Conservation (phyloP, 1,284 basidiomycete species). For the Malassezia yamatoensis region DNA sequence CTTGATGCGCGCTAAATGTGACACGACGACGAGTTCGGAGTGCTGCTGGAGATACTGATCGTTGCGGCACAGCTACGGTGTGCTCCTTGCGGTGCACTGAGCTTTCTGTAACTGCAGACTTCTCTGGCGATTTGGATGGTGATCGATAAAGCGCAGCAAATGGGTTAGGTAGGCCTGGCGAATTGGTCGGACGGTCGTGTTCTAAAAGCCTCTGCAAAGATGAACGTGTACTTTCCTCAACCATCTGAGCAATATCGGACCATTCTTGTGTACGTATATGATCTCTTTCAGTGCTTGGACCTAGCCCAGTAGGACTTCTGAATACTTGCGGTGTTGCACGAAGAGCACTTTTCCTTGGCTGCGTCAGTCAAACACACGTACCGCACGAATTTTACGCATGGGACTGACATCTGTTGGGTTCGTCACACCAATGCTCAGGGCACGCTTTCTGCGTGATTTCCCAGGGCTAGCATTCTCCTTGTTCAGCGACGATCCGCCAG, state of each 20-base stretch:
- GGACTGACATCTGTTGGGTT: not conserved
- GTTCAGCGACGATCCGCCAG: not conserved
- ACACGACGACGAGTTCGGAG: slow-evolving; percentile 19
- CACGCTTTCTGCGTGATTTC: not conserved
- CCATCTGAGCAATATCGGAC: slow-evolving; percentile 6
- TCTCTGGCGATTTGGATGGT: slow-evolving; percentile 8
- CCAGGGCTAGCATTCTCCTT: slow-evolving; percentile 1
- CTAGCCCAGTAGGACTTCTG: slow-evolving; percentile 31
- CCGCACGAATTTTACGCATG: not conserved
- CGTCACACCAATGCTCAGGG: slow-evolving; percentile 1
- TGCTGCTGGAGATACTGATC: not conserved
- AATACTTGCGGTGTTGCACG: slow-evolving; percentile 34
- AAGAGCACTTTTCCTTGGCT: slow-evolving; percentile 35
- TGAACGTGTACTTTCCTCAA: slow-evolving; percentile 4
- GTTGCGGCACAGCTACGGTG: slow-evolving; percentile 1
- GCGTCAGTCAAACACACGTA: not conserved
- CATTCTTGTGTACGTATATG: not conserved
- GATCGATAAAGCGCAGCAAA: slow-evolving; percentile 12
- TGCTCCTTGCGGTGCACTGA: not conserved
- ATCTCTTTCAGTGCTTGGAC: slow-evolving; percentile 22
- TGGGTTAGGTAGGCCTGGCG: slow-evolving; percentile 17
- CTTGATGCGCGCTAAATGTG: slow-evolving; percentile 20
- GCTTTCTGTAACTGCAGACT: not conserved
- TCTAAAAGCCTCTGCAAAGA: not conserved
- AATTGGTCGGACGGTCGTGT: slow-evolving; percentile 3